A percentile compares a stretch with the other conserved stretches of the same genome.
phyloP scores from a whole-genome alignment of 2,329 filamentous ascomycete genomes.

The Paecilomyces niveus region DNA sequence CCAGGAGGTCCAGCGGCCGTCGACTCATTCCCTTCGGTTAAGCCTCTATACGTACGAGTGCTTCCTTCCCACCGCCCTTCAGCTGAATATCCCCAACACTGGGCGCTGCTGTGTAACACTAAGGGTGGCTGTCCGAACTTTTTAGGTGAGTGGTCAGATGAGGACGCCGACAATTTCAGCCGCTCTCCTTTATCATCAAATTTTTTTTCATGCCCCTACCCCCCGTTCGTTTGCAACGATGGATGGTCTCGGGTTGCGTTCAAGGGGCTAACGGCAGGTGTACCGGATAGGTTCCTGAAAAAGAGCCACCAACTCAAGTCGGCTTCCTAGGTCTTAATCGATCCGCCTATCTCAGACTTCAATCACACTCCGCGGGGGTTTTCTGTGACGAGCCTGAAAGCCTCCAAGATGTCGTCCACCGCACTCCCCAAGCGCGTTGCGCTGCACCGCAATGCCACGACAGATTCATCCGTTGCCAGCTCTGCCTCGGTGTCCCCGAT shows the following conservation, averaged over 20 bases:
- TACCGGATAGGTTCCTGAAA: not conserved
- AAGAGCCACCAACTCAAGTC: not conserved
- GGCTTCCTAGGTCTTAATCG: too few species aligned
- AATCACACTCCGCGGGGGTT: not conserved
- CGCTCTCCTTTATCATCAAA: not conserved
- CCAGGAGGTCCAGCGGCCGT: not conserved
- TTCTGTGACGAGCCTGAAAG: slow-evolving; percentile 1
- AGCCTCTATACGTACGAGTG: not conserved
- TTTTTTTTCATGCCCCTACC: not conserved
- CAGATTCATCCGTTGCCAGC: slow-evolving; percentile 49
- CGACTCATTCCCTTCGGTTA: not conserved
- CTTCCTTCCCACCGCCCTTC: not conserved
- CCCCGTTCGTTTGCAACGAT: not conserved
- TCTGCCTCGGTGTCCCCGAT: slow-evolving; percentile 50
- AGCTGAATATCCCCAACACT: not conserved
- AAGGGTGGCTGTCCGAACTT: not conserved
- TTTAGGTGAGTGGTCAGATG: not conserved
- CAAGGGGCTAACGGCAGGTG: not conserved
- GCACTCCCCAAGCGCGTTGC: slow-evolving; percentile 39
- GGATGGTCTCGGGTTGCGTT: not conserved
- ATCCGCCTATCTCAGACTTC: too few species aligned
- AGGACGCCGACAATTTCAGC: not conserved
- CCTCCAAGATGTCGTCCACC: slow-evolving; percentile 43
- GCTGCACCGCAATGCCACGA: slow-evolving; percentile 46
- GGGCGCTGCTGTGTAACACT: not conserved